phyloP scores from a whole-genome alignment of 2,329 filamentous ascomycete genomes.

The Cercospora zeae-maydis region DNA sequence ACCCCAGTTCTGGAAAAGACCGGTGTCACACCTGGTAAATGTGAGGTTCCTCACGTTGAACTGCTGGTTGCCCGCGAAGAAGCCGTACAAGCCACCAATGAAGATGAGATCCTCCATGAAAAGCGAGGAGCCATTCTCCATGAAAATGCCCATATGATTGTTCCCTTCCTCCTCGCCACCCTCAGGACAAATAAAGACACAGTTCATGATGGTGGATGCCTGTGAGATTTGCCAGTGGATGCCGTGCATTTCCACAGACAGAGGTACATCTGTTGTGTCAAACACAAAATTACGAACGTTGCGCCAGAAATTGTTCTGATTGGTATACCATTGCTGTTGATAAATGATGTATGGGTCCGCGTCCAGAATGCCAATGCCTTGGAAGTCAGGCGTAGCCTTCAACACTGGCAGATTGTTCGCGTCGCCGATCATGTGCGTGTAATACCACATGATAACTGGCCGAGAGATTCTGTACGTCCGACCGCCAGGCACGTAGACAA shows the following conservation, averaged over 20 bases:
- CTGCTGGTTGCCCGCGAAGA: slow-evolving; percentile 81
- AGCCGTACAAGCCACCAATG: slow-evolving; percentile 74
- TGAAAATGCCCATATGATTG: slow-evolving; percentile 58
- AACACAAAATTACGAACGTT: slow-evolving; percentile 58
- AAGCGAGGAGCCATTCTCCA: slow-evolving; percentile 63
- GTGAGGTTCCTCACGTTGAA: slow-evolving; percentile 79
- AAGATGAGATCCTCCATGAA: slow-evolving; percentile 82
- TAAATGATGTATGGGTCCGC: slow-evolving; percentile 35
- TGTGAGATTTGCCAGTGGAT: slow-evolving; percentile 69
- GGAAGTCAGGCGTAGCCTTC: slow-evolving; percentile 31
- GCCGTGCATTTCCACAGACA: slow-evolving; percentile 39
- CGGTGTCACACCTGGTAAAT: slow-evolving; percentile 78
- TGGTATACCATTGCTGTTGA: slow-evolving; percentile 34
- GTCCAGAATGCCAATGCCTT: slow-evolving; percentile 35
- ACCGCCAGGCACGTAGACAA: slow-evolving; percentile 88
- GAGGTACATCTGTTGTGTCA: slow-evolving; percentile 42
- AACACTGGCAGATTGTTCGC: slow-evolving; percentile 64
- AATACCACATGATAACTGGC: slow-evolving; percentile 83
- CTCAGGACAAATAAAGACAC: slow-evolving; percentile 51
- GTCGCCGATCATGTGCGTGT: slow-evolving; percentile 89
- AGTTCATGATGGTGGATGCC: slow-evolving; percentile 58
- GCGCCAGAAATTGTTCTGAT: slow-evolving; percentile 51
- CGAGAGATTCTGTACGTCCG: slow-evolving; percentile 71
- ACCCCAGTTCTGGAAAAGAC: slow-evolving; percentile 88
- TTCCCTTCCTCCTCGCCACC: slow-evolving; percentile 28